Evolutionary conservation across 1,284 basidiomycete species (phyloP), one percentile per base, ranked within the genome.

Genomic region (Mycosarcoma mackinlayi): DNA sequence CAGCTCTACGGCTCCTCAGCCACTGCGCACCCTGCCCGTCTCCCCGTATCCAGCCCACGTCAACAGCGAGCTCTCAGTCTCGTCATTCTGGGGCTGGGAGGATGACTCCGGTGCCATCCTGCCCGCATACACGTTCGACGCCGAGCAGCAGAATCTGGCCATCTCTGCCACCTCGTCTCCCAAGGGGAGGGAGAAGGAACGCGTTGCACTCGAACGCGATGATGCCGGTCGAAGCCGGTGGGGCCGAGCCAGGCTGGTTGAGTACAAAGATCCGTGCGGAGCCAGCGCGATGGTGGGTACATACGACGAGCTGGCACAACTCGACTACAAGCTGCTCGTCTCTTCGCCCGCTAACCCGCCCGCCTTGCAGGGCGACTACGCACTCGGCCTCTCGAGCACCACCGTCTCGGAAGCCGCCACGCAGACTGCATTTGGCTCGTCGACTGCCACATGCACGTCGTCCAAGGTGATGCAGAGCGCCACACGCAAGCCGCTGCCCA

Each of bases 1-100:
- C 24, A 33, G 28, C 5, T 25, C 48, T 1, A 21, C 24, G 6
- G 14, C 30, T 3, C 6, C 52, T 10, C 24, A n/a, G 13, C 44
- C 51, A 0, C 83, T 81, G 1, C 66, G 84, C 13, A 85, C 88
- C 0, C 85, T 91, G 0, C 89, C 89, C 1, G 84, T 91, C 19
- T 89, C 88, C 14, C 89, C 88, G 1, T 91, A 90, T 76, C 89
- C 90, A 0, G 86, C 86, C 2, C 85, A 85, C 0, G 82, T 84
- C 4, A 86, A 85, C 18, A 85, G 87, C 1, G 66, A 83, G 3
- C 84, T 91, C 16, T 85, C 84, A 13, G 87, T 87, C 6, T 88
- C 89, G 67, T 87, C 88, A 58, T 87, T 90, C 51, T 81, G 83
- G 82, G 69, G 87, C 84, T 80, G 73, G 74, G 67, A 80, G 50